A percentile compares a stretch with the other conserved stretches of the same genome.
Conservation (phyloP, 495 filamentous ascomycete species). For the Xylaria scruposa region DNA sequence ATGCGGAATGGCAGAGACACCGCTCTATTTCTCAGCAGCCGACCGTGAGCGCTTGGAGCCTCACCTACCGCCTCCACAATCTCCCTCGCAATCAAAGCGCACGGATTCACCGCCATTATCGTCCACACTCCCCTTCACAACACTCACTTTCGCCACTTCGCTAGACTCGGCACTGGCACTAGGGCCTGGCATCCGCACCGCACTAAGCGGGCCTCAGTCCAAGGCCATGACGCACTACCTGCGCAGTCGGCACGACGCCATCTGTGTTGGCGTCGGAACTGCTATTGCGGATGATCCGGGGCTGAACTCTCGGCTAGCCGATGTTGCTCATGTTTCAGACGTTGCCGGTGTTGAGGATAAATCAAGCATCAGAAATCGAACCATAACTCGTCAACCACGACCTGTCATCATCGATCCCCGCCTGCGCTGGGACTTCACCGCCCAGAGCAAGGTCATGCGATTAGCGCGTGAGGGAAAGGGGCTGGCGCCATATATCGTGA, state of each 20-base stretch:
- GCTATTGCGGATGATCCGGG: constrained; percentile 84
- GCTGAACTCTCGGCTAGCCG: constrained; percentile 74
- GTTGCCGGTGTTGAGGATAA: constrained; percentile 46
- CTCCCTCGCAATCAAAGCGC: neutral
- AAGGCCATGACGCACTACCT: constrained; percentile 94
- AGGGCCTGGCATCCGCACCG: constrained; percentile 74
- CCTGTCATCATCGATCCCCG: constrained; percentile 81
- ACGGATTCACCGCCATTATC: constrained; percentile 21
- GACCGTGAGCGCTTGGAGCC: constrained; percentile 35
- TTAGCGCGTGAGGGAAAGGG: constrained; percentile 71
- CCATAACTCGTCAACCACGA: constrained; percentile 64
- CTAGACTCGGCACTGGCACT: constrained; percentile 82
- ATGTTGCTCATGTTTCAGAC: neutral
- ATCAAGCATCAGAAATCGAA: neutral
- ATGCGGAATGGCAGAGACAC: constrained; percentile 38
- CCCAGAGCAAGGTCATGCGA: constrained; percentile 66
- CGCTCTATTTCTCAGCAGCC: constrained; percentile 35
- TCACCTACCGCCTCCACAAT: constrained; percentile 31
- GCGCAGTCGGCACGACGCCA: constrained; percentile 80
- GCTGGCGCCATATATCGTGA: constrained; percentile 73
- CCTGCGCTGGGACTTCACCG: constrained; percentile 68
- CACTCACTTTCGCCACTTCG: constrained; percentile 88
- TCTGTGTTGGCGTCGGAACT: constrained; percentile 84
- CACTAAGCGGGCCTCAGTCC: constrained; percentile 77
- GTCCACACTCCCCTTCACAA: constrained; percentile 50